Conservation (phyloP, 2,329 filamentous ascomycete species). For the Erysiphe pulchra region DNA sequence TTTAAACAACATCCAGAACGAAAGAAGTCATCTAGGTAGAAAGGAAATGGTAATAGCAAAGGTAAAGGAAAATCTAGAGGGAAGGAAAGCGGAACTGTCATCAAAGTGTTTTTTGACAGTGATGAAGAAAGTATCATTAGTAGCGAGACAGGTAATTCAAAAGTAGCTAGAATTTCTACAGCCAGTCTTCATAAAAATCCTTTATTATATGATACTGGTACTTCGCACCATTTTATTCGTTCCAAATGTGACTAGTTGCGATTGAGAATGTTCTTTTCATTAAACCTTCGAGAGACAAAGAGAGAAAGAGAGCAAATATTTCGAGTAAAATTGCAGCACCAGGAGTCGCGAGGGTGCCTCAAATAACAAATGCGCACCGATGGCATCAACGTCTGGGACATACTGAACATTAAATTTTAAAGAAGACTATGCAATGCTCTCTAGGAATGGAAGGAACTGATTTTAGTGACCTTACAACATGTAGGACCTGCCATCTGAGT, state of each 20-base stretch:
- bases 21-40: not conserved
- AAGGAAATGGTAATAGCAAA: not conserved
- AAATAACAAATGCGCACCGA: not conserved
- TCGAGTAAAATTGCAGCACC: not conserved
- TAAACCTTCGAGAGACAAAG: not conserved
- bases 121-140: not conserved
- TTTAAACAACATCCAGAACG: too few species aligned
- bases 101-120: not conserved
- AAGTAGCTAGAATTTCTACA: not conserved
- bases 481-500: not conserved
- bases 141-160: not conserved
- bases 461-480: not conserved
- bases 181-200: not conserved
- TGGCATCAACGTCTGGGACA: not conserved
- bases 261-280: not conserved
- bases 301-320: not conserved
- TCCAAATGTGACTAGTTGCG: not conserved
- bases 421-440: not conserved
- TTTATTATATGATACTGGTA: not conserved
- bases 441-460: not conserved
- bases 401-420: not conserved
- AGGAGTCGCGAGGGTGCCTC: not conserved
- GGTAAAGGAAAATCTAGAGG: not conserved
- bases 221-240: not conserved
- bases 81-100: not conserved